Evolutionary conservation across 1,284 basidiomycete genomes (phyloP).

Genomic region (Sporisorium sorghi): DNA sequence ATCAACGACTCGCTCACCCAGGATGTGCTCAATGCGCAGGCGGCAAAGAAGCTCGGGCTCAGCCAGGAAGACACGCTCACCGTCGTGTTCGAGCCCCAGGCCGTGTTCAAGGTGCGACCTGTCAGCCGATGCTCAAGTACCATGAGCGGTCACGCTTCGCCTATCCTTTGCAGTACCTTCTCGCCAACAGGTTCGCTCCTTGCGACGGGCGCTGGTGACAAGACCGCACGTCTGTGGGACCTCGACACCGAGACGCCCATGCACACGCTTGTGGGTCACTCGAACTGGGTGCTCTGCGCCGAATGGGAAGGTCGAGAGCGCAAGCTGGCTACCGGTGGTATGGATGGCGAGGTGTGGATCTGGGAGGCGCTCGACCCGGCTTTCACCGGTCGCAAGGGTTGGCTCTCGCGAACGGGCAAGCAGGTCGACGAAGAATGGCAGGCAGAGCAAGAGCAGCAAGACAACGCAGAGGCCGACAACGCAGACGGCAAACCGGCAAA

Average conservation of each 20-base stretch:
- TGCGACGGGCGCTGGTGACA: conserved; percentile 95
- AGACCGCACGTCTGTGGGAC: conserved; percentile 93
- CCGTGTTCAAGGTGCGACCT: conserved; percentile 92
- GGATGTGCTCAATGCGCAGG: conserved; percentile 56
- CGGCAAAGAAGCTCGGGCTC: conserved; percentile 61
- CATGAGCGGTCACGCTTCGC: conserved; percentile 83
- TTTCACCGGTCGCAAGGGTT: conserved; percentile 55
- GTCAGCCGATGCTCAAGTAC: conserved; percentile 93
- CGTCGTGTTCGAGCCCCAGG: conserved; percentile 77
- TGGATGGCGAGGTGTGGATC: conserved; percentile 66
- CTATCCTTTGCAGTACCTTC: conserved; percentile 94
- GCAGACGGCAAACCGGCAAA: conserved; percentile 29
- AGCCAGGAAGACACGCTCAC: conserved; percentile 66
- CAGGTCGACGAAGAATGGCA: conserved; percentile 59
- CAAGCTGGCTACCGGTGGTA: conserved; percentile 81
- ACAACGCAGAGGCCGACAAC: conserved; percentile 4
- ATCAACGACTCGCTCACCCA: conserved; percentile 59
- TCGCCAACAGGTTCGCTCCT: conserved; percentile 90
- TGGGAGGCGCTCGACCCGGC: conserved; percentile 63
- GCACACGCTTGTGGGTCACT: conserved; percentile 86
- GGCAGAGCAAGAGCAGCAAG: conserved; percentile 22
- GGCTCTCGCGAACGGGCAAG: conserved; percentile 55
- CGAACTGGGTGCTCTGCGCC: conserved; percentile 94
- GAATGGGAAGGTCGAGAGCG: conserved; percentile 96
- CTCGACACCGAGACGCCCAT: conserved; percentile 91